Percentiles rank a stretch among this genome's conserved stretches.
Conservation (phyloP, 768 basidiomycete genomes). For the Punctularia strigosozonata region DNA sequence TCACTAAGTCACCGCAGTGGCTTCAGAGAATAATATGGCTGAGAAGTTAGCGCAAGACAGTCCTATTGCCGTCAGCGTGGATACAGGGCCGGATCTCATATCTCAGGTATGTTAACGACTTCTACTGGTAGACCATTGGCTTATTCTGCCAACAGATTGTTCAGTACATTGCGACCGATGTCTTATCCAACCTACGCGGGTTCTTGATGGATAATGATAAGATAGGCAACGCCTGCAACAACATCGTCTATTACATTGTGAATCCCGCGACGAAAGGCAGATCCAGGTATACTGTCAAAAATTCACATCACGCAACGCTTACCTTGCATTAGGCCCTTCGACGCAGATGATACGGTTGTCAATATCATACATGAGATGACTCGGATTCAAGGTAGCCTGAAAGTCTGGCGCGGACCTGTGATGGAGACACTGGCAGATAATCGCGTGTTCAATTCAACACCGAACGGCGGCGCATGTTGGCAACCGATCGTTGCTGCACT, state of each 20-base stretch:
- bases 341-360: slow-evolving; percentile 57
- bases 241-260: slow-evolving; percentile 77
- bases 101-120: too few relatives aligned
- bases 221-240: slow-evolving; percentile 65
- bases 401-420: slow-evolving; percentile 77
- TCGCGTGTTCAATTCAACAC: slow-evolving; percentile 71
- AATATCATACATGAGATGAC: slow-evolving; percentile 71
- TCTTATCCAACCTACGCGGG: slow-evolving; percentile 64
- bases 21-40: slow-evolving; percentile 33
- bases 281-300: slow-evolving; percentile 36
- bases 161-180: slow-evolving; percentile 52
- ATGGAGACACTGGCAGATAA: slow-evolving; percentile 76
- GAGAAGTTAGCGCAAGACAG: slow-evolving; percentile 46
- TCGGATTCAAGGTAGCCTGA: slow-evolving; percentile 61
- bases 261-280: slow-evolving; percentile 72
- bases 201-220: slow-evolving; percentile 82
- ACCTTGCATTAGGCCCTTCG: slow-evolving; percentile 50
- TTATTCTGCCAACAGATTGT: slow-evolving; percentile 40
- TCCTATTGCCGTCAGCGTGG: slow-evolving; percentile 21
- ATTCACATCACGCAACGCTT: slow-evolving; percentile 1
- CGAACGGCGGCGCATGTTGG: slow-evolving; percentile 54
- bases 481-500: slow-evolving; percentile 64
- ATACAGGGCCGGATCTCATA: too few relatives aligned
- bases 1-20: slow-evolving; percentile 6
- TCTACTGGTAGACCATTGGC: slow-evolving; percentile 4